phyloP scores from a whole-genome alignment of 208 protist genomes.

The Phytomonas francai region DNA sequence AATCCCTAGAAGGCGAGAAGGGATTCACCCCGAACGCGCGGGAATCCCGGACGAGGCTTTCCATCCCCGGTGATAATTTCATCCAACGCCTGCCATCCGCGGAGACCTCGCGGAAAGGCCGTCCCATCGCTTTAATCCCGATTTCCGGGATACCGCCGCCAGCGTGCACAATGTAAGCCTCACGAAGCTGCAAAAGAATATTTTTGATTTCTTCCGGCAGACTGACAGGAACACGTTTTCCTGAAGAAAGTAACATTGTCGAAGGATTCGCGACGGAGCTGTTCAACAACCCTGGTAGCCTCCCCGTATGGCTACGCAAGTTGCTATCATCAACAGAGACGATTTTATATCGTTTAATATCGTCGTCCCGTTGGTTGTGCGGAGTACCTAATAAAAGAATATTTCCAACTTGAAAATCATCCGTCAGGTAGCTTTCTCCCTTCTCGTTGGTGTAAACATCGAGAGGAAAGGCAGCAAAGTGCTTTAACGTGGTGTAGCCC shows the following conservation, averaged over 20 bases:
- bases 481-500: conserved; percentile 58
- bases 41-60: conserved; percentile 61
- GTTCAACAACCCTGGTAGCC: conserved; percentile 11
- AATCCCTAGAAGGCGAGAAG: conserved; percentile 2
- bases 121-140: conserved; percentile 87
- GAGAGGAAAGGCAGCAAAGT: conserved; percentile 75
- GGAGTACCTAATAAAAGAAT: conserved; percentile 57
- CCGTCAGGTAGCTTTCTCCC: conserved; percentile 70
- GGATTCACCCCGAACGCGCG: conserved; percentile 36
- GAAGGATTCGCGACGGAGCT: conserved; percentile 6
- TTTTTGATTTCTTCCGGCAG: conserved; percentile 34
- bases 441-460: conserved; percentile 75
- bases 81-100: conserved; percentile 82
- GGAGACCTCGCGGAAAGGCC: conserved; percentile 61
- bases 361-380: conserved; percentile 81
- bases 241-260: conserved; percentile 12
- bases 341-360: conserved; percentile 76
- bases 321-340: conserved; percentile 63
- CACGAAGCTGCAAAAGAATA: conserved; percentile 48
- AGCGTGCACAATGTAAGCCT: conserved; percentile 67
- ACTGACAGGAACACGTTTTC: conserved; percentile 28
- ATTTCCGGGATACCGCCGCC: conserved; percentile 84
- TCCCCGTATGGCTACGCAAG: conserved; percentile 37
- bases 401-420: conserved; percentile 73
- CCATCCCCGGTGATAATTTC: conserved; percentile 44